A percentile compares a stretch with the other conserved stretches of the same genome.
phyloP scores from a whole-genome alignment of 73 alveolate genomes.

The Paramecium caudatum region DNA sequence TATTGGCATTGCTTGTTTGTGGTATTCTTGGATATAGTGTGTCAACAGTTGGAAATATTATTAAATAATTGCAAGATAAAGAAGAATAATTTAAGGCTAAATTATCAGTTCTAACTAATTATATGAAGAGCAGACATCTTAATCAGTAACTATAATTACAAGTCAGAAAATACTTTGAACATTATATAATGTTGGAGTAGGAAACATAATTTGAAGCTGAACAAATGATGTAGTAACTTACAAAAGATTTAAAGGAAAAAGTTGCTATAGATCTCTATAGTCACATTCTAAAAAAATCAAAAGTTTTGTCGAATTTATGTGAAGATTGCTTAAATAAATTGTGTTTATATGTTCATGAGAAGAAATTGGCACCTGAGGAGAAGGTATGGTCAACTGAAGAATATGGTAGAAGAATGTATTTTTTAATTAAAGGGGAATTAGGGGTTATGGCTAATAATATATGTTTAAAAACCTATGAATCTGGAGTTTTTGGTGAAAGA shows the following conservation, averaged over 20 bases:
- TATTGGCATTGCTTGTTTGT: conserved; percentile 58
- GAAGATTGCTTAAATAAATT: conserved; percentile 10
- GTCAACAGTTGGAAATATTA: conserved; percentile 54
- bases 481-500: conserved; percentile 54
- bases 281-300: conserved; percentile 38
- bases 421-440: conserved; percentile 54
- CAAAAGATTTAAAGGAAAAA: conserved; percentile 55
- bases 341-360: conserved; percentile 37
- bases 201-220: conserved; percentile 55
- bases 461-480: neutral
- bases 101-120: neutral
- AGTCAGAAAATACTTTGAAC: conserved; percentile 42
- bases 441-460: neutral
- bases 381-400: conserved; percentile 13
- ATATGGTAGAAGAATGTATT: neutral
- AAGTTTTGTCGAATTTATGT: neutral
- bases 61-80: neutral
- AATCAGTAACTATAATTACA: conserved; percentile 19
- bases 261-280: conserved; percentile 49
- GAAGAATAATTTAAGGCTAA: neutral
- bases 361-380: conserved; percentile 47
- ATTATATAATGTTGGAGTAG: neutral
- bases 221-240: conserved; percentile 7
- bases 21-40: conserved; percentile 57
- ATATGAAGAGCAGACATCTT: conserved; percentile 14